Percentiles rank a stretch among this genome's conserved stretches.
These are phyloP conservation scores for Saururus chinensis DNA, from an alignment of 164 flowering plant genomes.

Conservation along the genomic window DNA sequence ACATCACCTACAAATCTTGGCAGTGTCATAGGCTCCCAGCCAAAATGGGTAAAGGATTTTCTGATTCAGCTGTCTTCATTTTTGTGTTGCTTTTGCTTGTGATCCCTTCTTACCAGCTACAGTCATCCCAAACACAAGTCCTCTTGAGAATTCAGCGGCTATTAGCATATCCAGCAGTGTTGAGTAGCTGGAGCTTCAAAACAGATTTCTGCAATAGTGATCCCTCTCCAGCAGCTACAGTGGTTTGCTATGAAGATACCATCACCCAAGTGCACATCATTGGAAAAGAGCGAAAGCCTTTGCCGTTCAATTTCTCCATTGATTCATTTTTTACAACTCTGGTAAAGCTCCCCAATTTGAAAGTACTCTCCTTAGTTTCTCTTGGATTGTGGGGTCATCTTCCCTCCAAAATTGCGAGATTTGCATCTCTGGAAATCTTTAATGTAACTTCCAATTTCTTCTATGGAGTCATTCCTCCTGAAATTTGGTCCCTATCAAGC, in stretches of 20 bases:
- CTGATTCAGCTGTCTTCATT: slow-evolving; percentile 13
- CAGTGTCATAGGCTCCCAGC: neutral
- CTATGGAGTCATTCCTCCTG: slow-evolving; percentile 49
- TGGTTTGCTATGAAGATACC: slow-evolving; percentile 77
- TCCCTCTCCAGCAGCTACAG: slow-evolving; percentile 40
- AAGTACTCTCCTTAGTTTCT: slow-evolving; percentile 78
- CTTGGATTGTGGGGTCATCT: slow-evolving; percentile 88
- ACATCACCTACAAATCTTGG: no score
- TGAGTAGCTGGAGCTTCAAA: slow-evolving; percentile 52
- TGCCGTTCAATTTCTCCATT: slow-evolving; percentile 62
- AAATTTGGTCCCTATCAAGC: slow-evolving; percentile 33
- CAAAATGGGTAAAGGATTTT: slow-evolving; percentile 7
- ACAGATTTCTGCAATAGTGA: slow-evolving; percentile 77
- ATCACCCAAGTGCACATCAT: slow-evolving; percentile 74
- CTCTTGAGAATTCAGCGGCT: slow-evolving; percentile 52
- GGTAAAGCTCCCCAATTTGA: slow-evolving; percentile 56
- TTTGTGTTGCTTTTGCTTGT: slow-evolving; percentile 12
- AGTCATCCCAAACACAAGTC: slow-evolving; percentile 55
- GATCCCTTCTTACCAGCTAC: slow-evolving; percentile 30
- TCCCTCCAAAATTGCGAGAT: slow-evolving; percentile 46
- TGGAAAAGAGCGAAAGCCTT: slow-evolving; percentile 38
- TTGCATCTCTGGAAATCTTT: slow-evolving; percentile 73
- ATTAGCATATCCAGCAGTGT: slow-evolving; percentile 44
- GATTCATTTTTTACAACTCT: slow-evolving; percentile 64
- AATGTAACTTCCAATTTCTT: slow-evolving; percentile 78